Evolutionary conservation across 2,329 filamentous ascomycete species (phyloP).

Genomic region (Corynespora cassiicola): DNA sequence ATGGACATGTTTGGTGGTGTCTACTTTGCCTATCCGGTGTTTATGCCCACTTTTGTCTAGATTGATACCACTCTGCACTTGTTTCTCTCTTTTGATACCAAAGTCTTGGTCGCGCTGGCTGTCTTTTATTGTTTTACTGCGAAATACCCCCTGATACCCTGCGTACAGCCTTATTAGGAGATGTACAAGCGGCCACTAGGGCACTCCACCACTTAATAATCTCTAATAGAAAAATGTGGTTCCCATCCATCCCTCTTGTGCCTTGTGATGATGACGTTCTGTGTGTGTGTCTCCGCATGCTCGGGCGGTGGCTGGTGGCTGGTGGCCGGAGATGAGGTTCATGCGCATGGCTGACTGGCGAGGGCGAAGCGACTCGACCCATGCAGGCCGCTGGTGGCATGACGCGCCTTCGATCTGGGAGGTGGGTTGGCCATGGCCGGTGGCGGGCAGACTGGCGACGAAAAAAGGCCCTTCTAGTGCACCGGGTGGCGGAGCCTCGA

Average conservation of each 20-base stretch:
- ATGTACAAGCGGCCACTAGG: slow-evolving; percentile 49
- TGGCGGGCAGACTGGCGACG: too few relatives aligned
- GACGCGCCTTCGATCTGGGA: too few relatives aligned
- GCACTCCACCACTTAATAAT: slow-evolving; percentile 47
- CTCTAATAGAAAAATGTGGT: slow-evolving; percentile 42
- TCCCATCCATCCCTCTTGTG: slow-evolving; percentile 12
- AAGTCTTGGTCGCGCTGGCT: slow-evolving; percentile 34
- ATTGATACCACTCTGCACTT: slow-evolving; percentile 52
- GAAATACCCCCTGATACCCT: slow-evolving; percentile 51
- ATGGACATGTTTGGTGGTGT: slow-evolving; percentile 42
- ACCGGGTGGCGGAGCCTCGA: too few relatives aligned
- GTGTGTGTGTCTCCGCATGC: neutral
- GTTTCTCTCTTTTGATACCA: slow-evolving; percentile 50
- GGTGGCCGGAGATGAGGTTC: slow-evolving; percentile 1
- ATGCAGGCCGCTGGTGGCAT: neutral
- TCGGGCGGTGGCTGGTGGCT: neutral
- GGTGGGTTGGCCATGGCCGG: too few relatives aligned
- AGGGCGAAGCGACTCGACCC: neutral
- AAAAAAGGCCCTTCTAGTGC: too few relatives aligned
- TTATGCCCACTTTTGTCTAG: slow-evolving; percentile 46
- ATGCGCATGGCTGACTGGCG: too few relatives aligned
- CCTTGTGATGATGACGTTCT: slow-evolving; percentile 1
- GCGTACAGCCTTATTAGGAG: slow-evolving; percentile 47
- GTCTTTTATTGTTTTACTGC: slow-evolving; percentile 40
- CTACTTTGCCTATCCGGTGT: slow-evolving; percentile 38